A percentile compares a stretch with the other conserved stretches of the same genome.
Evolutionary conservation across 768 basidiomycete species (phyloP).

Genomic region (Macrocybe gigantea): DNA sequence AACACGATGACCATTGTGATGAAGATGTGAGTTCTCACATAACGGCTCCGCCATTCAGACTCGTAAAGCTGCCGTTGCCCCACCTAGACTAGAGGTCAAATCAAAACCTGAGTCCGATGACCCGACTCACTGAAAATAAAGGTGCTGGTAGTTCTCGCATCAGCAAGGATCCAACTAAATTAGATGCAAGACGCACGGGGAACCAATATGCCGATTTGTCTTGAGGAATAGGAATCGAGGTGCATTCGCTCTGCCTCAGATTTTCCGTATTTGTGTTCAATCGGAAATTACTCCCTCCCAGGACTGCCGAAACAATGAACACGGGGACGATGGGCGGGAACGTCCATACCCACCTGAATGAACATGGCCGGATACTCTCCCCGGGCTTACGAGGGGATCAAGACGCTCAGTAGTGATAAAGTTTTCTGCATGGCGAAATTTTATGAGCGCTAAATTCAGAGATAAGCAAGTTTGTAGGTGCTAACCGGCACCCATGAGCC

Average conservation of each 20-base stretch:
- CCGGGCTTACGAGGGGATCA: conserved; percentile 46
- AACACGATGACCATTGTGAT: neutral
- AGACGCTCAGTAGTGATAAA: conserved; percentile 42
- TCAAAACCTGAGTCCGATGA: neutral
- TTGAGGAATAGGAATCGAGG: conserved; percentile 46
- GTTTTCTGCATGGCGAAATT: conserved; percentile 21
- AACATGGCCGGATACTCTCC: conserved; percentile 37
- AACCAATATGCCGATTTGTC: conserved; percentile 53
- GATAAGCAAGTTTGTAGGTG: neutral
- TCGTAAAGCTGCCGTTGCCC: conserved; percentile 42
- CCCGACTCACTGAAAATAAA: conserved; percentile 43
- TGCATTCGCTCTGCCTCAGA: conserved; percentile 42
- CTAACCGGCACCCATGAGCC: conserved; percentile 39
- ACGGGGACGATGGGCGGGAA: neutral
- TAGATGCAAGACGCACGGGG: conserved; percentile 26
- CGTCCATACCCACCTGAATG: conserved; percentile 32
- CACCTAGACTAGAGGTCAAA: conserved; percentile 22
- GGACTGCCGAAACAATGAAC: conserved; percentile 22
- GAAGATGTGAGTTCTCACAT: conserved; percentile 24
- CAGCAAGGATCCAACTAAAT: neutral
- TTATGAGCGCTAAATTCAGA: neutral
- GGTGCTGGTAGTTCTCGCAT: conserved; percentile 24
- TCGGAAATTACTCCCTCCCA: conserved; percentile 51
- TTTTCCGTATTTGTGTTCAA: conserved; percentile 30
- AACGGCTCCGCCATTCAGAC: conserved; percentile 36